Base-by-base conservation (phyloP, 1,284 basidiomycete species). In the Heterobasidion occidentale region DNA sequence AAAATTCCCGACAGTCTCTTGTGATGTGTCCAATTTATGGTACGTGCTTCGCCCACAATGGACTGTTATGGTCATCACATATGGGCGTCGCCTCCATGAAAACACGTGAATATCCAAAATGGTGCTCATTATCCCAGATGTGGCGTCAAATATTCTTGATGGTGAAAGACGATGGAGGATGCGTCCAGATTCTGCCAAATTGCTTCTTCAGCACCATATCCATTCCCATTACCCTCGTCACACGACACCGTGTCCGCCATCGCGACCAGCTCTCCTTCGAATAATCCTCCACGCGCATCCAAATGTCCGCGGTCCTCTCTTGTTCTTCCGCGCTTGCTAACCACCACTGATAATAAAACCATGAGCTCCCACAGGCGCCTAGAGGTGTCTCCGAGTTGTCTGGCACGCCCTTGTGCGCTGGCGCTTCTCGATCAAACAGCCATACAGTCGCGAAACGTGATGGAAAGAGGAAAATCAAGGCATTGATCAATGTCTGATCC, bases 281-380 rank as follows among this genome's bases (percentile, higher is more conserved):
- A 19, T 17, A n/a, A 12, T 42, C 7, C n/a, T 42, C 20, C 36
- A 15, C 50, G 15, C n/a, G 19, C 36, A 58, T 17, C 69, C 63
- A 71, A 17, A 61, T 17, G 1, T 62, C 54, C n/a, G 56, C 57
- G 70, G 75, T 74, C 17, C 51, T 57, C 9, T 61, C 60, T 12
- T 71, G 64, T 52, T 71, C 73, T 9, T 45, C 55, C 2, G 58
- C 55, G 11, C 60, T 57, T 3, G 76, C 72, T 7, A 80, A 61
- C 67, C 72, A 79, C 59, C 73, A 81, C 57, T 79, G 73, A 59
- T 79, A 79, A 58, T 79, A 79, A 52, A 65, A 78, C 76, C 76
- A 78, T 8, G 70, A 67, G 11, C 61, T 55, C 8, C 77, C 73
- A 56, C 78, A 80, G 7, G 62, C 61, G 1, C 74, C 75, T 7